phyloP scores from a whole-genome alignment of 345 rosid species.

The Salix brachista region DNA sequence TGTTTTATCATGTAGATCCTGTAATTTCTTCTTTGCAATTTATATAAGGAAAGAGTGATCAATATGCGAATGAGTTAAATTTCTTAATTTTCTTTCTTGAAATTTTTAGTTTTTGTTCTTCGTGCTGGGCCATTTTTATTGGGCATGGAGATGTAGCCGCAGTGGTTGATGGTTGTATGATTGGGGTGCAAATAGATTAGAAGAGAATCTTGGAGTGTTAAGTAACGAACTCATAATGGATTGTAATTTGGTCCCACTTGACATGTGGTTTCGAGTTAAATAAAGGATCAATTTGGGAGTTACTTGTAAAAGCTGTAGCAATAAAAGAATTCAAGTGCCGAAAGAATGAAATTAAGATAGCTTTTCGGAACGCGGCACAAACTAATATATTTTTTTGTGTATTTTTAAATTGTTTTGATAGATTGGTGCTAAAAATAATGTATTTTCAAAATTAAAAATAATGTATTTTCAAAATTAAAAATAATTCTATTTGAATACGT shows the following conservation, averaged over 20 bases:
- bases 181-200: slow-evolving; percentile 1
- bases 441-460: no score
- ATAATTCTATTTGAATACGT: no score
- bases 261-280: not conserved
- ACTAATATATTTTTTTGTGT: no score
- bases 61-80: not conserved
- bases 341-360: no score
- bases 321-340: not conserved
- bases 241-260: slow-evolving; percentile 3
- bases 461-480: no score
- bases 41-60: not conserved
- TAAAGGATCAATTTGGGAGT: not conserved
- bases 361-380: no score
- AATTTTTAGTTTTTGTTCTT: not conserved
- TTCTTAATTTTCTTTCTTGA: not conserved
- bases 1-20: not conserved
- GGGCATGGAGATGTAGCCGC: no score
- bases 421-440: no score
- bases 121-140: not conserved
- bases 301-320: not conserved
- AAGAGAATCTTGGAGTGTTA: slow-evolving; percentile 8
- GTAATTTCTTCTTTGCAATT: not conserved
- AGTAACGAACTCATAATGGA: not conserved
- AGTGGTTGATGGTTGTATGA: not conserved
- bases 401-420: no score